A percentile compares a stretch with the other conserved stretches of the same genome.
Evolutionary conservation across 1,284 basidiomycete genomes (phyloP).

Genomic region (Laetiporus sulphureus): DNA sequence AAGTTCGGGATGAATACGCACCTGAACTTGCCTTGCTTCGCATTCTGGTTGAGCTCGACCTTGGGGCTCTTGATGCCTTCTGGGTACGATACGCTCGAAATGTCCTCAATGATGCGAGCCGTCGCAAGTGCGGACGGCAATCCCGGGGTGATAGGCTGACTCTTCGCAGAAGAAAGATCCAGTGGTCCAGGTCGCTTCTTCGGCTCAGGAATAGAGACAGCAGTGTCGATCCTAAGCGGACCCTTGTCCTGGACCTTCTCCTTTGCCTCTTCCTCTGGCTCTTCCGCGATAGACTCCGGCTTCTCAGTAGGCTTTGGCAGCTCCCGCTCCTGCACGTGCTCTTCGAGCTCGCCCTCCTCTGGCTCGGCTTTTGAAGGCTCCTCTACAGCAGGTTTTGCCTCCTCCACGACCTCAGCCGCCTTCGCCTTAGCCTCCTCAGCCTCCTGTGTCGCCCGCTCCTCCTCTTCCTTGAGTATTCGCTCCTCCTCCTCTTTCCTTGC

Average conservation of each 20-base stretch:
- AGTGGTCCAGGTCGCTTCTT: conserved; percentile 66
- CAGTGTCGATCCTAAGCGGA: conserved; percentile 56
- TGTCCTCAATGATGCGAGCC: conserved; percentile 79
- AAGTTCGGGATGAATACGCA: too few relatives aligned
- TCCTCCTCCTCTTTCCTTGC: conserved; percentile 27
- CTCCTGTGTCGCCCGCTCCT: conserved; percentile 25
- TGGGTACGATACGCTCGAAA: conserved; percentile 79
- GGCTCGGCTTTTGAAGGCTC: conserved; percentile 27
- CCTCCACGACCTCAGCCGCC: conserved; percentile 23
- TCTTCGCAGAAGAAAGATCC: conserved; percentile 50
- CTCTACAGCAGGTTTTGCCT: conserved; percentile 24
- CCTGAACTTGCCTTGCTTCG: conserved; percentile 85
- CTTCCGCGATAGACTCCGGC: conserved; percentile 12
- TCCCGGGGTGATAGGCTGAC: conserved; percentile 34
- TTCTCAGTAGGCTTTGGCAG: conserved; percentile 19
- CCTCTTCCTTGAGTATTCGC: conserved; percentile 25
- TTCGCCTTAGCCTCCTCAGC: conserved; percentile 23
- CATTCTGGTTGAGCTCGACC: conserved; percentile 80
- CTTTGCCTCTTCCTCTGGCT: conserved; percentile 31
- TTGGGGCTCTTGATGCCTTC: conserved; percentile 80
- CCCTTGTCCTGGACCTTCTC: conserved; percentile 37
- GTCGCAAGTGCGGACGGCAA: conserved; percentile 65
- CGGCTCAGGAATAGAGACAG: conserved; percentile 28
- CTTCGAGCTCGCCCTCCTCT: conserved; percentile 35
- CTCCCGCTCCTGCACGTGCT: conserved; percentile 33